Percentiles rank a stretch among this genome's conserved stretches.
These are phyloP conservation scores for Gossypium anomalum DNA, from an alignment of 345 rosid species.

Conservation along the genomic window DNA sequence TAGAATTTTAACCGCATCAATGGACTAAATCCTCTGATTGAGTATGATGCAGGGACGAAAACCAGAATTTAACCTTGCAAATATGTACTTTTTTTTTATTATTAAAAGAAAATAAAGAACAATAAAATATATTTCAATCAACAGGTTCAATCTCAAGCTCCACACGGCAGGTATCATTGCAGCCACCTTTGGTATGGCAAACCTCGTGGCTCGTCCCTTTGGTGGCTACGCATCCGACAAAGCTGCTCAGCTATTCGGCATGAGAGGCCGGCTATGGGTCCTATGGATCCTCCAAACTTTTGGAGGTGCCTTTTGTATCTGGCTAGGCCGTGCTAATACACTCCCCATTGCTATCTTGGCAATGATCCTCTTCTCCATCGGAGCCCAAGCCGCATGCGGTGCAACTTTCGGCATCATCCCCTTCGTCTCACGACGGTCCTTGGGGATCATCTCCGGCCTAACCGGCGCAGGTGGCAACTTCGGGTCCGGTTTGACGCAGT, in stretches of 20 bases:
- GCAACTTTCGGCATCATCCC: slow-evolving; percentile 78
- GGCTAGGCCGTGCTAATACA: slow-evolving; percentile 62
- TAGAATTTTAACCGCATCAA: too few relatives aligned
- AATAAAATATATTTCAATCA: not conserved
- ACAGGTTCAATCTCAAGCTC: slow-evolving; percentile 62
- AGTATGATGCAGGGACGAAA: too few relatives aligned
- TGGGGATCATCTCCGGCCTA: slow-evolving; percentile 80
- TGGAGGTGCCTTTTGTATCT: slow-evolving; percentile 68
- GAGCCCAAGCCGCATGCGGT: slow-evolving; percentile 85
- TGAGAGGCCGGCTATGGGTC: slow-evolving; percentile 77
- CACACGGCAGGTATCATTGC: slow-evolving; percentile 75
- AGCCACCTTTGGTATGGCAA: slow-evolving; percentile 81
- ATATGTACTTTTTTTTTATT: not conserved
- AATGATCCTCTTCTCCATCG: slow-evolving; percentile 72
- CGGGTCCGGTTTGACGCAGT: slow-evolving; percentile 71
- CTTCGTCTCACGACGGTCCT: slow-evolving; percentile 63
- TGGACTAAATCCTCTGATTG: too few relatives aligned
- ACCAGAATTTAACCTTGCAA: not conserved
- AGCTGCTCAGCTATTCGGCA: slow-evolving; percentile 52
- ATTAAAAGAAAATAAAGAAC: too few relatives aligned
- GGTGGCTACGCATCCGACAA: slow-evolving; percentile 67
- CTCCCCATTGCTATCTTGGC: slow-evolving; percentile 62
- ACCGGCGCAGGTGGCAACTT: slow-evolving; percentile 81
- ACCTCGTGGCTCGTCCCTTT: slow-evolving; percentile 64
- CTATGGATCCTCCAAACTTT: slow-evolving; percentile 67